These are phyloP conservation scores for Tylopilus plumbeoviolaceoides DNA, from an alignment of 768 basidiomycete species.

Conservation along the genomic window DNA sequence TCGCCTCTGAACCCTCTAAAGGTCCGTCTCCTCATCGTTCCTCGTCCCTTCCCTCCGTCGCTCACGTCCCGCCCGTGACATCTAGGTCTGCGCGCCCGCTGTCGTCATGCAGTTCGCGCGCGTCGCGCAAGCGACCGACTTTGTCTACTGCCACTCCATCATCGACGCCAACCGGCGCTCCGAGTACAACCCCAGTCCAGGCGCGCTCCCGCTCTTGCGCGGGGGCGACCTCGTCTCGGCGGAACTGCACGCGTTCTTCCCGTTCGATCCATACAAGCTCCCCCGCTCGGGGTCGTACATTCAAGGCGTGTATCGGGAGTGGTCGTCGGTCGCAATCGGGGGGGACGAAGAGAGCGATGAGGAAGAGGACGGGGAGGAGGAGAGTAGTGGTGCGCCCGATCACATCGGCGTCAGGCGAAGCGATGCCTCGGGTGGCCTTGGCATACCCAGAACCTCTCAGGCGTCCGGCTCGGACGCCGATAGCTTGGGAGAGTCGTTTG, in stretches of 20 bases:
- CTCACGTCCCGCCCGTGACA: background rate
- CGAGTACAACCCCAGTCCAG: conserved; percentile 38
- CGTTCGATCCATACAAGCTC: conserved; percentile 95
- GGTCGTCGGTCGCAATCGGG: conserved; percentile 72
- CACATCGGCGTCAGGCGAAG: conserved; percentile 6
- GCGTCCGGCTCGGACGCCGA: conserved; percentile 37
- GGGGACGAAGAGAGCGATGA: conserved; percentile 72
- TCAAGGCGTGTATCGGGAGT: conserved; percentile 83
- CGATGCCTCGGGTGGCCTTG: conserved; percentile 12
- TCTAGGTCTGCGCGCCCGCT: conserved; percentile 83
- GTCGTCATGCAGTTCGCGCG: conserved; percentile 94
- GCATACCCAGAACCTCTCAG: conserved; percentile 18
- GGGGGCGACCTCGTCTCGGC: conserved; percentile 42
- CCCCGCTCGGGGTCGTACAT: conserved; percentile 76
- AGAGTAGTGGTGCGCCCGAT: conserved; percentile 2
- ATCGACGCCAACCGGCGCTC: conserved; percentile 83
- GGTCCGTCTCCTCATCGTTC: conserved; percentile 9
- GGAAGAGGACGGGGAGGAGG: conserved; percentile 46
- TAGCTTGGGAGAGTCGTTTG: conserved; percentile 63
- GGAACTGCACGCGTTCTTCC: conserved; percentile 93
- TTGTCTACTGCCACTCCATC: conserved; percentile 92
- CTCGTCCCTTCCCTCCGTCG: too few relatives aligned
- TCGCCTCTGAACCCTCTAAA: conserved; percentile 87
- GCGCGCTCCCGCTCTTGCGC: conserved; percentile 17
- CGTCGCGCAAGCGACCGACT: conserved; percentile 84